Percentiles rank a stretch among this genome's conserved stretches.
These are phyloP conservation scores for Neurospora sp. DNA, from an alignment of 495 filamentous ascomycete species.

Conservation along the genomic window DNA sequence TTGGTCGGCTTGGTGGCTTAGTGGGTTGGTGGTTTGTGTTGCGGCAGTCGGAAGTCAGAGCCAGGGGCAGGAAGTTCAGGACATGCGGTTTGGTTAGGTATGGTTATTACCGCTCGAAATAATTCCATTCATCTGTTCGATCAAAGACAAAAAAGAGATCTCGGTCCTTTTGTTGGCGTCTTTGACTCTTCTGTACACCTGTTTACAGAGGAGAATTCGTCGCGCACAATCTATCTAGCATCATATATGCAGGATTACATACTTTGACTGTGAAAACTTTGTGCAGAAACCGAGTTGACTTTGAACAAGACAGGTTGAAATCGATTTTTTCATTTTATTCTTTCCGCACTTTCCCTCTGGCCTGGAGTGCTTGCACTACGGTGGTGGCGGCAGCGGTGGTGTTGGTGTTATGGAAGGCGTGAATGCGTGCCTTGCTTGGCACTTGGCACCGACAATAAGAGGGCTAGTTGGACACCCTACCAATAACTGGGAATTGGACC, in stretches of 20 bases:
- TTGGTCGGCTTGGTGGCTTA: background rate
- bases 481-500: background rate
- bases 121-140: background rate
- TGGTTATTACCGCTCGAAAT: background rate
- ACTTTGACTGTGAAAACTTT: too few relatives aligned
- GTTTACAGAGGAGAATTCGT: too few relatives aligned
- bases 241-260: too few relatives aligned
- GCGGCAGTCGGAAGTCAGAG: background rate
- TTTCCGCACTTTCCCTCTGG: background rate
- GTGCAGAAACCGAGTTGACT: too few relatives aligned
- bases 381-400: background rate
- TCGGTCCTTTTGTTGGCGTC: background rate
- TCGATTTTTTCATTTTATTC: background rate
- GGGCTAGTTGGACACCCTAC: rapidly evolving
- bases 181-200: background rate
- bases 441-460: background rate
- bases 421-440: background rate
- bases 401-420: background rate
- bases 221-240: too few relatives aligned
- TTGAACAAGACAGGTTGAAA: too few relatives aligned
- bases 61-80: background rate
- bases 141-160: background rate
- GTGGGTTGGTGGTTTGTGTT: background rate
- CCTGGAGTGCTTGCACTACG: background rate
- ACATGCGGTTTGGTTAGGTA: background rate